Evolutionary conservation across 805 yeast species (phyloP).

Genomic region (Hanseniaspora clermontiae): DNA sequence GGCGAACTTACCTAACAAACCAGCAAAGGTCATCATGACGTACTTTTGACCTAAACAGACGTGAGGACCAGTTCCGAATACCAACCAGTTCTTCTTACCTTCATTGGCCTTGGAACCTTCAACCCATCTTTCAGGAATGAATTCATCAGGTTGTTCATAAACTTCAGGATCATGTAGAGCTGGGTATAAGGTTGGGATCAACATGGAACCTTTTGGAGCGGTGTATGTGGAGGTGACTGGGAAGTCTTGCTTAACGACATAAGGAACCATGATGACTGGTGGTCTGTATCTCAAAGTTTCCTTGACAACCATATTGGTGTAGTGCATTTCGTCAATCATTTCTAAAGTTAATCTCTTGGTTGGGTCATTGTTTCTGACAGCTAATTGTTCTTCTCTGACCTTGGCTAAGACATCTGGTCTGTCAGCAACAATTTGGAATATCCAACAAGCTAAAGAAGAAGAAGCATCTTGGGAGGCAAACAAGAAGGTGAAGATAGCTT

Average conservation of each 20-base stretch:
- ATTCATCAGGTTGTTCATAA: constrained; percentile 85
- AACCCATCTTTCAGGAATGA: constrained; percentile 91
- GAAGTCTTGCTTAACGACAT: constrained; percentile 75
- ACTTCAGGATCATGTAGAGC: constrained; percentile 96
- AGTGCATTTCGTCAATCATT: constrained; percentile 72
- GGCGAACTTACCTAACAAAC: constrained; percentile 81
- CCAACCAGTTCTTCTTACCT: constrained; percentile 85
- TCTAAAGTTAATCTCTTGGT: constrained; percentile 48
- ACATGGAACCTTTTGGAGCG: constrained; percentile 95
- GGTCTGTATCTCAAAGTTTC: constrained; percentile 92
- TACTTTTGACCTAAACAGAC: constrained; percentile 91
- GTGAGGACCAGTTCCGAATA: constrained; percentile 95
- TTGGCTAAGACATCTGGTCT: constrained; percentile 81
- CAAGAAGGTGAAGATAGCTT: constrained; percentile 89
- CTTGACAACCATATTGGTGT: constrained; percentile 80
- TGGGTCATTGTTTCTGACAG: constrained; percentile 69
- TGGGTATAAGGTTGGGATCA: constrained; percentile 90
- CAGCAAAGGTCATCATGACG: constrained; percentile 80
- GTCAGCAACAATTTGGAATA: constrained; percentile 91
- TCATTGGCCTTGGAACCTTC: constrained; percentile 63
- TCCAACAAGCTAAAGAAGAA: constrained; percentile 94
- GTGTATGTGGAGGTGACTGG: constrained; percentile 74
- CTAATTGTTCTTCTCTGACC: constrained; percentile 83
- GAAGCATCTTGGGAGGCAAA: constrained; percentile 98
- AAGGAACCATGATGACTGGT: constrained; percentile 96